These are phyloP conservation scores for Rhizopus arrhizus DNA, from an alignment of 371 early-diverging fungal genomes.

Conservation along the genomic window DNA sequence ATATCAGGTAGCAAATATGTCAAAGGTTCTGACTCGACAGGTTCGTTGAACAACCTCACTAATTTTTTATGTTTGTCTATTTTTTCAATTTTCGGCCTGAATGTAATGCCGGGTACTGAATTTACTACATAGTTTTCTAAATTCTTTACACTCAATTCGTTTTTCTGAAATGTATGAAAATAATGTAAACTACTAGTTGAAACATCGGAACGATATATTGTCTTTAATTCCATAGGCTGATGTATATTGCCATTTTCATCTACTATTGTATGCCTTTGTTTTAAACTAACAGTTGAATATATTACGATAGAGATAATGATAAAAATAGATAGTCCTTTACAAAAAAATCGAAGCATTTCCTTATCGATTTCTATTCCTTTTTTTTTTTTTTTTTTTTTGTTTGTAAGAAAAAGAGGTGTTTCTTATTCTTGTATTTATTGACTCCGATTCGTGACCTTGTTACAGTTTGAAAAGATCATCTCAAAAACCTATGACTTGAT, in stretches of 20 bases:
- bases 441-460: too few species aligned
- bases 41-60: neutral
- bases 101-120: neutral
- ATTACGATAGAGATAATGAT: neutral
- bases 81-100: neutral
- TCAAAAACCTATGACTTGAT: too few species aligned
- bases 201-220: neutral
- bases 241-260: neutral
- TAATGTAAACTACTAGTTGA: neutral
- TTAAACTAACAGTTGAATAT: neutral
- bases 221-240: neutral
- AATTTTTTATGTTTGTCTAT: neutral
- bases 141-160: neutral
- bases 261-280: neutral
- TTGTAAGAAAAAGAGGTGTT: neutral
- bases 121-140: neutral
- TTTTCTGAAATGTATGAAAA: neutral
- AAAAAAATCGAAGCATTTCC: neutral
- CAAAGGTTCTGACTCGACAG: conserved; percentile 24
- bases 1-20: conserved; percentile 66
- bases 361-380: neutral
- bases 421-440: too few species aligned
- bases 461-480: too few species aligned
- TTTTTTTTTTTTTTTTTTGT: neutral
- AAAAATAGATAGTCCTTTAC: neutral